A percentile compares a stretch with the other conserved stretches of the same genome.
phyloP scores from a whole-genome alignment of 2,329 filamentous ascomycete genomes.

The Phaeosphaeria sp. region DNA sequence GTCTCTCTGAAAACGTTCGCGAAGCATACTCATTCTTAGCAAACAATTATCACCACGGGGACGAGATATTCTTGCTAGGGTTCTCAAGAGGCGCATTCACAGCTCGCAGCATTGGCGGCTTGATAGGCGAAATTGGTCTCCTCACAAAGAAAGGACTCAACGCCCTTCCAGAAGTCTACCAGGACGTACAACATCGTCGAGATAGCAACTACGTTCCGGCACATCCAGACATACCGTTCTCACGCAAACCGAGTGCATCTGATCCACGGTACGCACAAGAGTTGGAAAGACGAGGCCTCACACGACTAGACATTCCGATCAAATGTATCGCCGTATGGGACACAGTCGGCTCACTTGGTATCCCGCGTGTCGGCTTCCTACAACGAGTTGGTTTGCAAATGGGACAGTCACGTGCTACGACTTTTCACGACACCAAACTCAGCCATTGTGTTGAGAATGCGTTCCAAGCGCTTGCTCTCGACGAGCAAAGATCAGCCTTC shows the following conservation, averaged over 20 bases:
- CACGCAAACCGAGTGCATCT: slow-evolving; percentile 53
- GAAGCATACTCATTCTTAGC: slow-evolving; percentile 59
- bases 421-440: slow-evolving; percentile 57
- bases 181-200: slow-evolving; percentile 53
- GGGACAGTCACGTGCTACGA: slow-evolving; percentile 46
- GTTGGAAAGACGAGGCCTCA: slow-evolving; percentile 44
- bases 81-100: slow-evolving; percentile 58
- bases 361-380: slow-evolving; percentile 53
- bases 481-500: slow-evolving; percentile 60
- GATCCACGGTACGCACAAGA: slow-evolving; percentile 53
- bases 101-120: slow-evolving; percentile 51
- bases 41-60: slow-evolving; percentile 60
- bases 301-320: slow-evolving; percentile 47
- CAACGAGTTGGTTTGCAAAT: slow-evolving; percentile 45
- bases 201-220: slow-evolving; percentile 53
- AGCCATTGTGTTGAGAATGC: slow-evolving; percentile 57
- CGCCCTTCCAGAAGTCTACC: slow-evolving; percentile 55
- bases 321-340: slow-evolving; percentile 58
- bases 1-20: slow-evolving; percentile 55
- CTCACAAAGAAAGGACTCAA: slow-evolving; percentile 56
- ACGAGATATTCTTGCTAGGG: slow-evolving; percentile 56
- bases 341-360: slow-evolving; percentile 56
- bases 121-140: slow-evolving; percentile 55
- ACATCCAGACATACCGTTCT: slow-evolving; percentile 55
- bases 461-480: slow-evolving; percentile 63